Base-by-base conservation (phyloP, 176 grass and related monocot species). In the Lolium multiflorum region DNA sequence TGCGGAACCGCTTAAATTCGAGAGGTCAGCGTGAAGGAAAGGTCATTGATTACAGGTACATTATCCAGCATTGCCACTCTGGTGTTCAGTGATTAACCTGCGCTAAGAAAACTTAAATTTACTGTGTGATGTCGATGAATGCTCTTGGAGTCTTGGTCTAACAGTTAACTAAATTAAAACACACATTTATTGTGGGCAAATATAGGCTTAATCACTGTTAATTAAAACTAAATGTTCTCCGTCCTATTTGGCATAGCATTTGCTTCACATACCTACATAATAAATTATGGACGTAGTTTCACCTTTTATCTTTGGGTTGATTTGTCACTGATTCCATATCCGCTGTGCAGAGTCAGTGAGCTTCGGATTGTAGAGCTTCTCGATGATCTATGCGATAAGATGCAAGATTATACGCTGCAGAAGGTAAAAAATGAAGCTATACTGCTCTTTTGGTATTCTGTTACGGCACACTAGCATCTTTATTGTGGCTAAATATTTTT, bases 301-400 rank as follows among this genome's bases (percentile, higher is more conserved):
- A 16, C 47, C 22, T 3, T 38, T 70, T 68, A 77, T 86, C 64
- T 67, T 66, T 90, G 47, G 6, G 12, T 31, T 24, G 22, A 48
- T 86, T n/a, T 60, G 11, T 88, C 43, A 0, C 61, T 90, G 18
- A 70, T 49, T 84, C 18, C 74, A 1, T 90, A 24, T 78, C 2
- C 10, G 17, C 24, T 52, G 17, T 81, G 77, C 94, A 99, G 97
- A 89, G 89, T 93, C 7, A 99, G 97, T 71, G 97, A 99, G 66
- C 92, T 99, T 86, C 93, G 97, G 73, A 85, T 93, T 28, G 88
- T 99, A 39, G 97, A 99, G 82, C 97, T 99, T 60, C 90, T 99
- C 41, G 97, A 99, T 81, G 97, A 82, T 39, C 92, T 99, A n/a
- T 99, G 97, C 72, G 90, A 94, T 81, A 98, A 94, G 84, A 99